Evolutionary conservation across 306 rosid genomes (phyloP).

Genomic region (Pueraria montana): DNA sequence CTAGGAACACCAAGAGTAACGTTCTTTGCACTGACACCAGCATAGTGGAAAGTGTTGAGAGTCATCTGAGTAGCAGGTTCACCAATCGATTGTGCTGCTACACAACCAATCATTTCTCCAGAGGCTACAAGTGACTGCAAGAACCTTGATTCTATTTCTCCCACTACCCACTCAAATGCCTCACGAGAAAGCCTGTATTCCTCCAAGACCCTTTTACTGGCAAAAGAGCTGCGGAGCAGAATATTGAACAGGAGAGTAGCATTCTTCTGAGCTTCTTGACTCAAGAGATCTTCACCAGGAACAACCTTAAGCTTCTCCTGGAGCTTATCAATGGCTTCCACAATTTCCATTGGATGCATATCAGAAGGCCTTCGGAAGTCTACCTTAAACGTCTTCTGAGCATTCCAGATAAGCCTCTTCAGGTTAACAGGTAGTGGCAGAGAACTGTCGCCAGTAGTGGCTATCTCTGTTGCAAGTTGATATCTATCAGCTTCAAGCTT

Average conservation of each 20-base stretch:
- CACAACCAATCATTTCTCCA: slow-evolving; percentile 98
- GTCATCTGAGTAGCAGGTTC: slow-evolving; percentile 99
- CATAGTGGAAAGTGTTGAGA: slow-evolving; percentile 97
- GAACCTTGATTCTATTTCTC: slow-evolving; percentile 95
- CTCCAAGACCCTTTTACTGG: slow-evolving; percentile 96
- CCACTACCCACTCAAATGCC: slow-evolving; percentile 97
- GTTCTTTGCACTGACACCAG: slow-evolving; percentile 99
- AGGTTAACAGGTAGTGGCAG: slow-evolving; percentile 96
- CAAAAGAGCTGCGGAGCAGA: slow-evolving; percentile 89
- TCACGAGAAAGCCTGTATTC: slow-evolving; percentile 97
- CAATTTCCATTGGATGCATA: slow-evolving; percentile 99
- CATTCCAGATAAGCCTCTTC: slow-evolving; percentile 98
- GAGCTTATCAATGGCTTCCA: slow-evolving; percentile 97
- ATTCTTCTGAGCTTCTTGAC: slow-evolving; percentile 96
- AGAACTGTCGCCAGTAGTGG: slow-evolving; percentile 84
- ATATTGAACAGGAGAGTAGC: slow-evolving; percentile 92
- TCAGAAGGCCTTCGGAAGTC: slow-evolving; percentile 95
- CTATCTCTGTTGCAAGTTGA: slow-evolving; percentile 91
- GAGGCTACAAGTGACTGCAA: slow-evolving; percentile 95
- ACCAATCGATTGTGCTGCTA: slow-evolving; percentile 98
- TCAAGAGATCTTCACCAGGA: slow-evolving; percentile 90
- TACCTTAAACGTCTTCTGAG: slow-evolving; percentile 91
- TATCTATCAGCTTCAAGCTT: slow-evolving; percentile 88
- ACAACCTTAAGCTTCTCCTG: slow-evolving; percentile 97
- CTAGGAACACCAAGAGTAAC: slow-evolving; percentile 99